Evolutionary conservation across 2,329 filamentous ascomycete genomes (phyloP).

Genomic region (Hypoxylon sp.): DNA sequence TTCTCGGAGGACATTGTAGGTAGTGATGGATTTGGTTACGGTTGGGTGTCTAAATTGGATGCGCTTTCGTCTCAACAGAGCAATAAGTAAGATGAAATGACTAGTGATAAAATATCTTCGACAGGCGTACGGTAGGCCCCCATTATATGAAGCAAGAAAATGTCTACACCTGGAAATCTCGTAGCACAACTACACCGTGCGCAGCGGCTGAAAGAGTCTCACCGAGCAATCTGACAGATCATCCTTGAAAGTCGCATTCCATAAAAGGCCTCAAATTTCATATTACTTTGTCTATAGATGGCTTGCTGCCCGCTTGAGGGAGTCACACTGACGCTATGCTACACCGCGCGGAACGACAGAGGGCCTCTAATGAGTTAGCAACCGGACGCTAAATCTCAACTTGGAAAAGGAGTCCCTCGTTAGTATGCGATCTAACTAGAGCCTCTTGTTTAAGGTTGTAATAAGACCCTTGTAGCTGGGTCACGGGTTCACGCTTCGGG

Average conservation of each 20-base stretch:
- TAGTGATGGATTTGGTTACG: background rate
- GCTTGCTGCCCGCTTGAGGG: background rate
- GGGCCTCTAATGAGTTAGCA: slow-evolving; percentile 8
- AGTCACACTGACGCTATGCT: background rate
- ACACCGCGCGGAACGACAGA: background rate
- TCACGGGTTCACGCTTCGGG: slow-evolving; percentile 31
- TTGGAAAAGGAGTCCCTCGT: slow-evolving; percentile 6
- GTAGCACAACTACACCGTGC: background rate
- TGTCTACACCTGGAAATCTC: background rate
- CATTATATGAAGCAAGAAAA: background rate
- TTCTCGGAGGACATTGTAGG: slow-evolving; percentile 34
- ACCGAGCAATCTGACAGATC: slow-evolving; percentile 20
- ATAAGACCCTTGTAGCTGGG: slow-evolving; percentile 7
- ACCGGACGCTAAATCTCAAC: slow-evolving; percentile 3
- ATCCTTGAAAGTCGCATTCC: slow-evolving; percentile 11
- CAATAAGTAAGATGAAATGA: background rate
- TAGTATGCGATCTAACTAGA: slow-evolving; percentile 5
- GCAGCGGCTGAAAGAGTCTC: background rate
- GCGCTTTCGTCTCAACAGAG: background rate
- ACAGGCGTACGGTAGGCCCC: background rate
- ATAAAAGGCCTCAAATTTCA: slow-evolving; percentile 28
- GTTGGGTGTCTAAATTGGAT: slow-evolving; percentile 1
- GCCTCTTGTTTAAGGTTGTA: slow-evolving; percentile 10
- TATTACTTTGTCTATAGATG: slow-evolving; percentile 7
- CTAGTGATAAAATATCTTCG: slow-evolving; percentile 7